Conservation (phyloP, 768 basidiomycete genomes). For the Lactarius hengduanensis region DNA sequence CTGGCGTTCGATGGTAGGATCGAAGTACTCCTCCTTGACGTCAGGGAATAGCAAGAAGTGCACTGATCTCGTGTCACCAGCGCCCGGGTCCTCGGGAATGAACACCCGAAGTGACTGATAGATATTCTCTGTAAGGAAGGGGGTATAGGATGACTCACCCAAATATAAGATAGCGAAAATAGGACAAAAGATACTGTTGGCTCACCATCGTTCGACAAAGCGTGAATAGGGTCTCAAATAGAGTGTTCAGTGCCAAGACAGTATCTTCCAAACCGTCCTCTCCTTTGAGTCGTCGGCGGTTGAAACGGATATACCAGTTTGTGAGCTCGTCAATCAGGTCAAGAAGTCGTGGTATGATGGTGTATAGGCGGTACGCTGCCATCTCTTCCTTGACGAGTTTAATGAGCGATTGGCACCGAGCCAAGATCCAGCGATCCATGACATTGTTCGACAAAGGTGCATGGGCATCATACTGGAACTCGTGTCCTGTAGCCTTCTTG, state of each 20-base stretch:
- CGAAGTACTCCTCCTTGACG: constrained; percentile 93
- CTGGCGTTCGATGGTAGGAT: constrained; percentile 89
- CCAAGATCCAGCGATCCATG: constrained; percentile 99
- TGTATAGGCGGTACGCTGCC: constrained; percentile 96
- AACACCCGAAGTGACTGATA: constrained; percentile 88
- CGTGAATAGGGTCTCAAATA: constrained; percentile 94
- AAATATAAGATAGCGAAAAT: constrained; percentile 5
- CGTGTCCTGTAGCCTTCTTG: constrained; percentile 72
- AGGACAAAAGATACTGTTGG: constrained; percentile 18
- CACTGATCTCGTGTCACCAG: constrained; percentile 83
- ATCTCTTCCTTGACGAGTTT: constrained; percentile 89
- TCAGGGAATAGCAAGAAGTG: constrained; percentile 95
- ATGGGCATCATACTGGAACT: constrained; percentile 87
- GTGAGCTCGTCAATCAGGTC: constrained; percentile 95
- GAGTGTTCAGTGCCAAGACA: constrained; percentile 82
- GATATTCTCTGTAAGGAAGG: constrained; percentile 95
- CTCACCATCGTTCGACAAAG: constrained; percentile 92
- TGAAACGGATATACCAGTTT: constrained; percentile 99
- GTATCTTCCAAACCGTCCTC: constrained; percentile 91
- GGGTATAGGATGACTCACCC: constrained; percentile 90
- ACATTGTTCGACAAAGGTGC: constrained; percentile 84
- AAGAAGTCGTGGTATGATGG: constrained; percentile 91
- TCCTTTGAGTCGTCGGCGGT: constrained; percentile 92
- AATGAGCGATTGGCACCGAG: constrained; percentile 96
- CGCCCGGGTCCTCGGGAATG: constrained; percentile 71